Evolutionary conservation across 2,329 filamentous ascomycete species (phyloP).

Genomic region (Cryphonectria japonica): DNA sequence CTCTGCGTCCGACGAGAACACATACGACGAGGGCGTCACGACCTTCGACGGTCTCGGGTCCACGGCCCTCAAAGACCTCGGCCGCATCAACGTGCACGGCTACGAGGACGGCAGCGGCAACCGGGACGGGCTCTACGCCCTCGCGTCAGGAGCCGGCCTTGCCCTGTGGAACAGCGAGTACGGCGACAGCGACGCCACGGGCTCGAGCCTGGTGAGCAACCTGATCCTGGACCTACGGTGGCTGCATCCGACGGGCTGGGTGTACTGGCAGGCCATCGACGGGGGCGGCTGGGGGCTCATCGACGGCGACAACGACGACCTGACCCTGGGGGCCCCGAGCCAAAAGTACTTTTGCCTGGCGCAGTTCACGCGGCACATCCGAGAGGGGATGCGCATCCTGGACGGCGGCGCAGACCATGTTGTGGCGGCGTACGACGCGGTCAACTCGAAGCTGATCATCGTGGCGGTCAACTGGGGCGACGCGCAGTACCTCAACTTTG

Average conservation of each 20-base stretch:
- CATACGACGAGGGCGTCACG: constrained; percentile 42
- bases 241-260: constrained; percentile 47
- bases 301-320: constrained; percentile 43
- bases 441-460: constrained; percentile 41
- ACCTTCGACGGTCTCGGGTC: constrained; percentile 40
- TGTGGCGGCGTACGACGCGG: constrained; percentile 45
- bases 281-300: constrained; percentile 47
- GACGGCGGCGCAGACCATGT: constrained; percentile 41
- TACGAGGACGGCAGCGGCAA: constrained; percentile 43
- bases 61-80: constrained; percentile 36
- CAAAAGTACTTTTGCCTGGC: constrained; percentile 49
- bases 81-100: constrained; percentile 50
- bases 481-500: constrained; percentile 45
- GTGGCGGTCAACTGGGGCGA: constrained; percentile 45
- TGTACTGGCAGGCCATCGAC: constrained; percentile 50
- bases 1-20: constrained; percentile 46
- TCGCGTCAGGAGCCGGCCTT: constrained; percentile 35
- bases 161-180: constrained; percentile 50
- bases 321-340: constrained; percentile 36
- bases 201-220: constrained; percentile 40
- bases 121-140: constrained; percentile 40
- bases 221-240: constrained; percentile 46
- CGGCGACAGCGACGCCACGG: constrained; percentile 46
- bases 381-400: constrained; percentile 45
- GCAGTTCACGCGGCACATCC: constrained; percentile 47